Conservation (phyloP, 148 eudicot species). For the Amaranthus cruentus region DNA sequence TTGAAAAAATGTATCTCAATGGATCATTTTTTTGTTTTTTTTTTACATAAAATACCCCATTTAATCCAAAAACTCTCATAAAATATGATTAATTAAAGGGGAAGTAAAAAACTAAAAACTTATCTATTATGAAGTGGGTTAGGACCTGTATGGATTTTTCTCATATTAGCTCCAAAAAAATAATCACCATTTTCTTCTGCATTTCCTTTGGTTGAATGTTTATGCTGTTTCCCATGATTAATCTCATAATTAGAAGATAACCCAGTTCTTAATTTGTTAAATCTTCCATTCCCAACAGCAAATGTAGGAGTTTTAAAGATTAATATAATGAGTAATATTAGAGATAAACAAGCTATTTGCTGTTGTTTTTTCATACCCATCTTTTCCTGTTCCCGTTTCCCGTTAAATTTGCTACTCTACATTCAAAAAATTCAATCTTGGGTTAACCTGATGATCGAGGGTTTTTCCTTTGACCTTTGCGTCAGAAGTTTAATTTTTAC, state of each 20-base stretch:
- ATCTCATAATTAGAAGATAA: constrained; percentile 1
- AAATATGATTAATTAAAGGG: no score
- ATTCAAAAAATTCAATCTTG: not conserved
- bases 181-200: constrained; percentile 21
- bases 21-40: not conserved
- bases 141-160: constrained; percentile 82
- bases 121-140: constrained; percentile 91
- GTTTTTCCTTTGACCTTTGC: no score
- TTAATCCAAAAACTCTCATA: no score
- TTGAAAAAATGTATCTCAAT: constrained; percentile 7
- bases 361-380: constrained; percentile 37
- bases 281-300: constrained; percentile 36
- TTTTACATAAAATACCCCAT: no score
- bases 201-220: constrained; percentile 6
- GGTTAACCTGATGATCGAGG: not conserved
- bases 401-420: not conserved
- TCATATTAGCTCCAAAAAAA: constrained; percentile 64
- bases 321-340: constrained; percentile 40
- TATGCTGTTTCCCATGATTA: constrained; percentile 5
- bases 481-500: no score
- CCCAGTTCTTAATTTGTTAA: constrained; percentile 33
- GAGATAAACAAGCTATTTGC: constrained; percentile 31
- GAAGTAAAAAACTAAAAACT: constrained; percentile 16
- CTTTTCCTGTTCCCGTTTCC: not conserved
- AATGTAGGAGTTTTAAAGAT: constrained; percentile 25